phyloP scores from a whole-genome alignment of 2,329 filamentous ascomycete genomes.

The Coniochaeta sp. region DNA sequence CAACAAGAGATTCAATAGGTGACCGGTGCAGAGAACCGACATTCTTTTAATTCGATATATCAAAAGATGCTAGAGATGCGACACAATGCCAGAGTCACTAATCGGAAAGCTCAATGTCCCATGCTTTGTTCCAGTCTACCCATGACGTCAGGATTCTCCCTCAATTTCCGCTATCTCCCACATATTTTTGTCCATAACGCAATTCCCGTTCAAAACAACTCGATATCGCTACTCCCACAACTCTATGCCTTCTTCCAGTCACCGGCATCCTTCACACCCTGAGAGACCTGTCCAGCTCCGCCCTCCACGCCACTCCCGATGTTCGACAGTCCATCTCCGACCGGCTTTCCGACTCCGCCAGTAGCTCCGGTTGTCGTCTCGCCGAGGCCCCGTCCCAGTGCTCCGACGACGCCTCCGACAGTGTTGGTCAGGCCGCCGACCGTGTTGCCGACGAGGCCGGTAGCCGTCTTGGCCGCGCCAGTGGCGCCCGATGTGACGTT shows the following conservation, averaged over 20 bases:
- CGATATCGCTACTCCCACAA: no score
- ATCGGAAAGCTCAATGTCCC: no score
- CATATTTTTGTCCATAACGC: no score
- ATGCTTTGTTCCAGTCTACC: no score
- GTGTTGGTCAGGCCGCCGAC: slow-evolving; percentile 19
- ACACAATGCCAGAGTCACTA: no score
- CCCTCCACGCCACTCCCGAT: slow-evolving; percentile 45
- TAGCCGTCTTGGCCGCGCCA: slow-evolving; percentile 14
- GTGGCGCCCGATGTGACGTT: slow-evolving; percentile 8
- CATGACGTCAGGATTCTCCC: no score
- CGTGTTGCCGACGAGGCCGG: slow-evolving; percentile 20
- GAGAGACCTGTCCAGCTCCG: slow-evolving; percentile 36
- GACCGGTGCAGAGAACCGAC: no score
- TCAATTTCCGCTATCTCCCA: no score
- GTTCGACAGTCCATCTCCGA: slow-evolving; percentile 48
- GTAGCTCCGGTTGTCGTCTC: slow-evolving; percentile 46
- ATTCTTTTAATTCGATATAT: no score
- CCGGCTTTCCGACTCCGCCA: slow-evolving; percentile 41
- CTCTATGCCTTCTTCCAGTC: slow-evolving; percentile 39
- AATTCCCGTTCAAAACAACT: no score
- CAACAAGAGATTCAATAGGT: no score
- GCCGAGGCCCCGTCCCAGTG: slow-evolving; percentile 46
- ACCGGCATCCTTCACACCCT: slow-evolving; percentile 51
- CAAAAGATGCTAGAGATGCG: no score
- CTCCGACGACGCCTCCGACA: slow-evolving; percentile 25